Conservation (phyloP, 2,329 filamentous ascomycete species). For the Trichoderma atroviride region DNA sequence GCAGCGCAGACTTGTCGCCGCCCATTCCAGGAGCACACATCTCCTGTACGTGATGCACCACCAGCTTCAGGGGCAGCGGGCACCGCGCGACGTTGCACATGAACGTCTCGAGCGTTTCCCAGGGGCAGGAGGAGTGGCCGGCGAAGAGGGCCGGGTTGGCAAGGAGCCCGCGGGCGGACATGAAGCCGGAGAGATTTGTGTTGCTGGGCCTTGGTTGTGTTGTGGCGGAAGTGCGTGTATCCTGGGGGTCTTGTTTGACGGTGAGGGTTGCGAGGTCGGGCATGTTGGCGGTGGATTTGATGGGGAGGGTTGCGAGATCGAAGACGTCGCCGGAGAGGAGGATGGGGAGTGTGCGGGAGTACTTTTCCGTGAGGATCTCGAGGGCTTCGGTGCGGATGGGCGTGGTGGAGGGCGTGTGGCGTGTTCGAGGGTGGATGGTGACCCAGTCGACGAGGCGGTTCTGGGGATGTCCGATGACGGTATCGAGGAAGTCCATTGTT, state of each 20-base stretch:
- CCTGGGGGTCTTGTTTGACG: conserved; percentile 30
- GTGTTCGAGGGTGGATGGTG: conserved; percentile 69
- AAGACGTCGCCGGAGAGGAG: conserved; percentile 73
- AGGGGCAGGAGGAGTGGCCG: conserved; percentile 58
- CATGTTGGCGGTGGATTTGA: conserved; percentile 34
- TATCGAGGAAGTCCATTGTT: conserved; percentile 65
- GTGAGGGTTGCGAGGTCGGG: conserved; percentile 40
- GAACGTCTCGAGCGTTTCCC: conserved; percentile 65
- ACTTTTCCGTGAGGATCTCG: conserved; percentile 55
- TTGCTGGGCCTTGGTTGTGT: conserved; percentile 38
- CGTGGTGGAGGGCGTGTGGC: conserved; percentile 60
- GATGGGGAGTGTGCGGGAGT: conserved; percentile 60
- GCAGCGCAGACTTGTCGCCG: conserved; percentile 53
- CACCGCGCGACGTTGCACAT: conserved; percentile 58
- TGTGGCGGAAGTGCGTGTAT: neutral
- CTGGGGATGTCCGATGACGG: conserved; percentile 58
- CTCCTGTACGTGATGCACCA: conserved; percentile 67
- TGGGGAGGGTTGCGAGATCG: conserved; percentile 54
- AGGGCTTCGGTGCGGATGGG: conserved; percentile 66
- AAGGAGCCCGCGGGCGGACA: conserved; percentile 70
- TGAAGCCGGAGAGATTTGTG: conserved; percentile 63
- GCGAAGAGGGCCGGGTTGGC: conserved; percentile 69
- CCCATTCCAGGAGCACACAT: conserved; percentile 65
- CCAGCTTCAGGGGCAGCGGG: conserved; percentile 65
- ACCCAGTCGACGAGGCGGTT: conserved; percentile 65